phyloP scores from a whole-genome alignment of 108 stramenopile species.

The Skeletonema menzelii region DNA sequence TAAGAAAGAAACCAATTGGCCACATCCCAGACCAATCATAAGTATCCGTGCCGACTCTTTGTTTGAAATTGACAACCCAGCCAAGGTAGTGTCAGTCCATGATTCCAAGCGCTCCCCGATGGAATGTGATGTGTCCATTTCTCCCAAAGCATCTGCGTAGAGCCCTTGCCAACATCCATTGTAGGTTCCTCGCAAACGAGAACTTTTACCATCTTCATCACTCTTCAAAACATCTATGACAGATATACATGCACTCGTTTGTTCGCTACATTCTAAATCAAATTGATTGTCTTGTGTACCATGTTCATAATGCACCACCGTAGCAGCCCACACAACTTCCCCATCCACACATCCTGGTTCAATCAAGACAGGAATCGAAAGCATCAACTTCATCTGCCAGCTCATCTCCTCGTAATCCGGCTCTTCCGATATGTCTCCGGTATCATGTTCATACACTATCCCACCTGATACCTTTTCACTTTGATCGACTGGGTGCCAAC shows the following conservation, averaged over 20 bases:
- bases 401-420: slow-evolving; percentile 2
- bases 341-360: slow-evolving; percentile 24
- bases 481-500: slow-evolving; percentile 13
- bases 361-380: slow-evolving; percentile 26
- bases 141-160: slow-evolving; percentile 26
- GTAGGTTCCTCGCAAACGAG: slow-evolving; percentile 21
- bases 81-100: slow-evolving; percentile 24
- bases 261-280: slow-evolving; percentile 13
- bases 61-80: slow-evolving; percentile 9
- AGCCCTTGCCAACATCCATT: slow-evolving; percentile 21
- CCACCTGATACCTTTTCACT: slow-evolving; percentile 10
- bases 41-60: slow-evolving; percentile 7
- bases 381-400: slow-evolving; percentile 23
- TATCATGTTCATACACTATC: slow-evolving; percentile 21
- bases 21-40: slow-evolving; percentile 23
- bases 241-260: background rate
- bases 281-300: slow-evolving; percentile 5
- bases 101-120: slow-evolving; percentile 6
- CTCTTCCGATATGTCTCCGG: slow-evolving; percentile 22
- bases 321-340: slow-evolving; percentile 25
- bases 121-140: slow-evolving; percentile 7
- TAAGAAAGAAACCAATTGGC: slow-evolving; percentile 24
- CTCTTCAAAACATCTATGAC: slow-evolving; percentile 29
- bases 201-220: slow-evolving; percentile 21
- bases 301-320: slow-evolving; percentile 15